Percentiles rank a stretch among this genome's conserved stretches.
These are phyloP conservation scores for Fabrea salina DNA, from an alignment of 169 alveolate species.

Conservation along the genomic window DNA sequence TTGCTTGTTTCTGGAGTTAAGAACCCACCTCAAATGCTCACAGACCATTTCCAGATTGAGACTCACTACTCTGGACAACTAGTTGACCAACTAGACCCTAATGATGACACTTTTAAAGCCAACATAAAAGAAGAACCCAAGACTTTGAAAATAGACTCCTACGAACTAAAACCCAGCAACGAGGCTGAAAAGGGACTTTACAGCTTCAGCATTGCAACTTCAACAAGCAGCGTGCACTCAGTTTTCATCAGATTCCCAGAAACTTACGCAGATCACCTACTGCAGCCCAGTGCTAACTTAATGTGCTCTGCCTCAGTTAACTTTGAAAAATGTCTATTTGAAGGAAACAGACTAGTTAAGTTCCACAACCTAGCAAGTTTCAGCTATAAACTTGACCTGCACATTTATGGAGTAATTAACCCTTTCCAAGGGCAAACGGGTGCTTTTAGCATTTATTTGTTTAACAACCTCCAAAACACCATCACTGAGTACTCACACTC, in stretches of 20 bases:
- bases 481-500: background rate
- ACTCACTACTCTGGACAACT: background rate
- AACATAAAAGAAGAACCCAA: background rate
- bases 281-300: background rate
- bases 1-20: background rate
- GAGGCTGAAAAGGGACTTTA: background rate
- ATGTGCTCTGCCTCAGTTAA: background rate
- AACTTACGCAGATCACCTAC: conserved; percentile 12
- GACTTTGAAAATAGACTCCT: background rate
- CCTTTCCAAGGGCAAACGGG: conserved; percentile 23
- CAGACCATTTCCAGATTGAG: background rate
- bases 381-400: background rate
- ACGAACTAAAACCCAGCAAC: background rate
- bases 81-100: background rate
- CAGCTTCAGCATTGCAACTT: background rate
- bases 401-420: conserved; percentile 10
- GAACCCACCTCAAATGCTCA: background rate
- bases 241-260: conserved; percentile 7
- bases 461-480: background rate
- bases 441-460: background rate
- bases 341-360: background rate
- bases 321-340: background rate
- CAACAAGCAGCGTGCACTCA: background rate
- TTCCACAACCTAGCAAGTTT: background rate
- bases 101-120: background rate